Evolutionary conservation across 2,329 filamentous ascomycete genomes (phyloP).

Genomic region (Trichoderma lentiforme): DNA sequence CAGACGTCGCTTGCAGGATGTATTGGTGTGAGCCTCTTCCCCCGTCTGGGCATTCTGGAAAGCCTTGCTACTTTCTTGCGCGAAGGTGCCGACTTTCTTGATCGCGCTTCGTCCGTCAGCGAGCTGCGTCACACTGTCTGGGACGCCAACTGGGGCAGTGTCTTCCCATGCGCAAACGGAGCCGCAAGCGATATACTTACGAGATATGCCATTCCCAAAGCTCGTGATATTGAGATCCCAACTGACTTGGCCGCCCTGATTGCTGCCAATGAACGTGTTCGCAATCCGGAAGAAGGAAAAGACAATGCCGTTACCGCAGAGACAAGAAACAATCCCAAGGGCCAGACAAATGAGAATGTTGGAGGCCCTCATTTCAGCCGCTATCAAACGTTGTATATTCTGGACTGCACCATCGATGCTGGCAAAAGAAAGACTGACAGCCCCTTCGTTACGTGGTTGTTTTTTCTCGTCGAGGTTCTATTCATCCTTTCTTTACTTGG

Average conservation of each 20-base stretch:
- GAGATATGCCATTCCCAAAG: neutral
- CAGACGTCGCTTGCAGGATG: neutral
- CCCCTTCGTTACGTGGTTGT: neutral
- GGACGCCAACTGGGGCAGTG: neutral
- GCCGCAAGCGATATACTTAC: neutral
- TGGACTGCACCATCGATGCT: neutral
- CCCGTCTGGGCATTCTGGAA: neutral
- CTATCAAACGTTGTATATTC: neutral
- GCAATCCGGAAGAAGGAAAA: neutral
- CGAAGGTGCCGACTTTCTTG: neutral
- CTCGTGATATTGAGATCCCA: neutral
- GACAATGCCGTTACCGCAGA: neutral
- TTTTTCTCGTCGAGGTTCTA: neutral
- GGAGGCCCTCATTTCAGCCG: neutral
- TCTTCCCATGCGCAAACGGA: neutral
- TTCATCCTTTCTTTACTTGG: neutral
- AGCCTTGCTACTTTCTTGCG: neutral
- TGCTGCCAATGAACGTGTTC: neutral
- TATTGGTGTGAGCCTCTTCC: neutral
- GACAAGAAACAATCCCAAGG: neutral
- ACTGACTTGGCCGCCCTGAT: neutral
- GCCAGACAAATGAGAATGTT: neutral
- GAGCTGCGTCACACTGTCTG: neutral
- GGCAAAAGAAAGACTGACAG: neutral
- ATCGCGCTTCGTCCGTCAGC: neutral